Base-by-base conservation (phyloP, 495 filamentous ascomycete genomes). In the Usnea hakonensis region DNA sequence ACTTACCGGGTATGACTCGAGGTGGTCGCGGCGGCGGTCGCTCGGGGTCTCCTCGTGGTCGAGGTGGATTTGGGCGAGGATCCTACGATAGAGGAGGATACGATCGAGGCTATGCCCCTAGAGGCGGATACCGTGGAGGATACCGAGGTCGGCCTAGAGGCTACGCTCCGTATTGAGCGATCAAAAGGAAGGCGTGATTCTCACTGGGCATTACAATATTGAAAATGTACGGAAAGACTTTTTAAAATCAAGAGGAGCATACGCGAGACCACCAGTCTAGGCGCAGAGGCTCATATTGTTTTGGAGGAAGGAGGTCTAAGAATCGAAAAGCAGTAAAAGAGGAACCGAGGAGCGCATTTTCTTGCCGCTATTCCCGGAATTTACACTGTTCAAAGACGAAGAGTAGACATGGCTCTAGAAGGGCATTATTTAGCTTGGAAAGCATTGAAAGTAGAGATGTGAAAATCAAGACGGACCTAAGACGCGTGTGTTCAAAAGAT, bases 1-100 rank as follows among this genome's bases (percentile, higher is more conserved):
- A 99, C 72, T 77, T 99, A 46, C 95, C 95, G 1, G 95, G 95
- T 64, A 90, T 97, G 90, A 85, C 86, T 65, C 85, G 91, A 35
- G 89, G 88, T 36, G 86, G 93, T 23, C 82, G 90, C 60, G 86
- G 86, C 59, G 82, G 82, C 44, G 48, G 48, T 26, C 78, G 80
- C 64, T 73, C 74, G 23, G 76, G 78, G 37, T 64, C 68, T 44
- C 68, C 63, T 28, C 63, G 66, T 14, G 72, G 81, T 26, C 74
- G 82, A 59, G 78, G 77, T 32, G 75, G 71, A 65, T 73, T 70
- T 16, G 77, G 78, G 55, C 83, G 87, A 58, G 80, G 89, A 63
- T 84, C 90, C 57, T 84, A 86, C 44, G 77, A 73, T 55, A 68
- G 75, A 56, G 73, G 74, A 16, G 78, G 84, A 17, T 74, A 80